Evolutionary conservation across 208 protist genomes (phyloP).

Genomic region (Trypanosoma vivax): DNA sequence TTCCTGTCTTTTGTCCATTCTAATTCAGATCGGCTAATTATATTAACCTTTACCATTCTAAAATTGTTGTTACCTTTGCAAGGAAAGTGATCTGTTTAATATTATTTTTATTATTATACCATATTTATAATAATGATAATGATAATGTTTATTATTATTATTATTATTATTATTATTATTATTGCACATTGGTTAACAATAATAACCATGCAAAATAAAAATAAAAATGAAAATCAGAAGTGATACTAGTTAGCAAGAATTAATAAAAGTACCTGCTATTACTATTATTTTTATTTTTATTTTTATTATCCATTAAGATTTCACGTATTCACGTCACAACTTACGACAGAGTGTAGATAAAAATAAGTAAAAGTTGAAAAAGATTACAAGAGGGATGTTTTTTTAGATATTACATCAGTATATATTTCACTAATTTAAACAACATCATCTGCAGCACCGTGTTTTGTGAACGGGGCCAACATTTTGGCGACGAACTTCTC

Average conservation of each 20-base stretch:
- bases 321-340: no score
- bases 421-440: no score
- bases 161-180: constrained; percentile 3
- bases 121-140: constrained; percentile 10
- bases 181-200: neutral
- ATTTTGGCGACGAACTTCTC: constrained; percentile 86
- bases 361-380: no score
- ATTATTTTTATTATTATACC: constrained; percentile 7
- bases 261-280: no score
- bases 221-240: neutral
- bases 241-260: no score
- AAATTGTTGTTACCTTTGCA: neutral
- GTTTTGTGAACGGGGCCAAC: constrained; percentile 86
- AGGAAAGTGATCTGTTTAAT: neutral
- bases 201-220: neutral
- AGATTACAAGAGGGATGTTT: no score
- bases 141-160: neutral
- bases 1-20: constrained; percentile 90
- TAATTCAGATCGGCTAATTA: constrained; percentile 86
- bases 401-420: no score
- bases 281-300: no score
- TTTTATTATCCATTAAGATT: no score
- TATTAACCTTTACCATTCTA: constrained; percentile 90
- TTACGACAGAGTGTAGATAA: no score
- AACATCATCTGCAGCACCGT: constrained; percentile 33